phyloP scores from a whole-genome alignment of 2,329 filamentous ascomycete genomes.

The Xylariaceae sp. region DNA sequence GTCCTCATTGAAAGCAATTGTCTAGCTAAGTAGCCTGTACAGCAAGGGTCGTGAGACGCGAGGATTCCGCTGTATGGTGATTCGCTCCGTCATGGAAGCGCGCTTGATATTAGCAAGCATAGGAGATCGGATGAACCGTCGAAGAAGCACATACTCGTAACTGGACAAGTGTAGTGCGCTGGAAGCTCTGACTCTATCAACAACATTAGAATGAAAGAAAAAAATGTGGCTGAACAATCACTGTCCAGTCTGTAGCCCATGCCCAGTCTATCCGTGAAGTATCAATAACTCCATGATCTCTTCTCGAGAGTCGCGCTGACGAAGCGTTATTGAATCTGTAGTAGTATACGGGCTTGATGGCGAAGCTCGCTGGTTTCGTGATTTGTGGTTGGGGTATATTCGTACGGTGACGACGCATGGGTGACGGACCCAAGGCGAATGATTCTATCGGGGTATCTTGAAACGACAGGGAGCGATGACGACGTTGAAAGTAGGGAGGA shows the following conservation, averaged over 20 bases:
- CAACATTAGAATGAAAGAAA: neutral
- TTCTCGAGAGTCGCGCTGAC: neutral
- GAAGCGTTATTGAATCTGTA: neutral
- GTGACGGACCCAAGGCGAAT: neutral
- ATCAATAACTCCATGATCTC: neutral
- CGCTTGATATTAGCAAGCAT: neutral
- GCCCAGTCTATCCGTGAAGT: neutral
- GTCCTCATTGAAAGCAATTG: no score
- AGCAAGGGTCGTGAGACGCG: neutral
- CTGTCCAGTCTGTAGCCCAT: neutral
- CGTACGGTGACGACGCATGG: neutral
- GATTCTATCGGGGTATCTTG: constrained; percentile 2
- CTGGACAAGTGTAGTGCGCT: neutral
- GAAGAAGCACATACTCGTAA: neutral
- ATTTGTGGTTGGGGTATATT: neutral
- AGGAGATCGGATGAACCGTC: neutral
- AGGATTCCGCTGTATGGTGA: neutral
- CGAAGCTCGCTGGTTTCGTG: neutral
- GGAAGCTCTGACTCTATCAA: neutral
- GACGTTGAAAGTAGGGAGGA: neutral
- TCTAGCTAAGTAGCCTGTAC: no score
- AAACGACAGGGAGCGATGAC: neutral
- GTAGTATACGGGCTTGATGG: neutral
- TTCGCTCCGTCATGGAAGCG: neutral
- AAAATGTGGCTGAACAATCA: neutral